phyloP scores from a whole-genome alignment of 2,329 filamentous ascomycete species.

The Mycosphaerella arachidis region DNA sequence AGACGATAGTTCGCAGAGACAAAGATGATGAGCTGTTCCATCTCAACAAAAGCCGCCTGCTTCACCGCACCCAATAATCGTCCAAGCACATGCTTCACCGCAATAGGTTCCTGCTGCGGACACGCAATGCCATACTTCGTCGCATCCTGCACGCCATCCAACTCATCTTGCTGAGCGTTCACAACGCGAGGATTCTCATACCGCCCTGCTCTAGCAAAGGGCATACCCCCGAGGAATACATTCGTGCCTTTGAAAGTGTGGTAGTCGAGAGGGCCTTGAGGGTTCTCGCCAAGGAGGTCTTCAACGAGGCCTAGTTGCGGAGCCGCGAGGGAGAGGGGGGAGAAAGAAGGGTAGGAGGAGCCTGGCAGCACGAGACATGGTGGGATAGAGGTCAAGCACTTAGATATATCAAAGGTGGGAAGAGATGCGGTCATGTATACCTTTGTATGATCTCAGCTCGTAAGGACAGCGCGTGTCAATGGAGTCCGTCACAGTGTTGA shows the following conservation, averaged over 20 bases:
- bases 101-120: slow-evolving; percentile 9
- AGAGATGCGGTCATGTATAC: neutral
- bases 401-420: neutral
- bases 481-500: neutral
- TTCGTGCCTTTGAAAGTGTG: slow-evolving; percentile 10
- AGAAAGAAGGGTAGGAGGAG: neutral
- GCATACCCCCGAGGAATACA: slow-evolving; percentile 9
- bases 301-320: neutral
- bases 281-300: neutral
- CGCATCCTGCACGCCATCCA: slow-evolving; percentile 6
- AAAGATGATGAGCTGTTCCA: slow-evolving; percentile 59
- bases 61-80: slow-evolving; percentile 8
- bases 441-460: neutral
- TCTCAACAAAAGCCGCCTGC: slow-evolving; percentile 27
- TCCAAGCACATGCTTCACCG: slow-evolving; percentile 6
- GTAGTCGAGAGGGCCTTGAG: slow-evolving; percentile 8
- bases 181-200: slow-evolving; percentile 8
- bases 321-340: neutral
- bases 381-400: neutral
- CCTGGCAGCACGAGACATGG: neutral
- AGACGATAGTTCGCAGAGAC: slow-evolving; percentile 47
- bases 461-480: neutral
- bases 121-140: slow-evolving; percentile 9
- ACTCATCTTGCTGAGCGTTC: slow-evolving; percentile 4
- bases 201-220: slow-evolving; percentile 8